phyloP scores from a whole-genome alignment of 2,329 filamentous ascomycete genomes.

The Diplocarpon rosae region DNA sequence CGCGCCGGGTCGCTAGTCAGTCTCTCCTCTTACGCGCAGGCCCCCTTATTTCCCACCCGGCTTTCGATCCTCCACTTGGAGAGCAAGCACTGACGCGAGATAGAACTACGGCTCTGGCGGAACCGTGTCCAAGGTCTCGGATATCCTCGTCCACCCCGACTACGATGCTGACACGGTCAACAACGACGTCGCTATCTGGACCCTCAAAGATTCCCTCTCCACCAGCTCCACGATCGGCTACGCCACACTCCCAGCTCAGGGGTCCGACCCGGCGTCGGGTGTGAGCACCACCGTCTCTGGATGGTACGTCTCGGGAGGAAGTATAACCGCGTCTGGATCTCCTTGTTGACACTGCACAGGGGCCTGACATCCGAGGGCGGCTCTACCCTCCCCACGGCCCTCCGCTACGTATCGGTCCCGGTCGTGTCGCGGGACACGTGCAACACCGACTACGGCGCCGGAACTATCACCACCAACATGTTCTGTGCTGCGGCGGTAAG shows the following conservation, averaged over 20 bases:
- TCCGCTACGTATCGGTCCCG: slow-evolving; percentile 15
- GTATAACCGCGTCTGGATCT: too few species aligned
- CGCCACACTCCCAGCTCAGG: slow-evolving; percentile 11
- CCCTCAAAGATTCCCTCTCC: slow-evolving; percentile 11
- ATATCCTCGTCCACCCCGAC: neutral
- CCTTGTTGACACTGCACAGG: neutral
- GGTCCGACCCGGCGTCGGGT: slow-evolving; percentile 12
- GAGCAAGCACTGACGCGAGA: slow-evolving; percentile 11
- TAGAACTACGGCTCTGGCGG: slow-evolving; percentile 10
- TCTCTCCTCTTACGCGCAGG: neutral
- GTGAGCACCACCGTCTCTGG: slow-evolving; percentile 7
- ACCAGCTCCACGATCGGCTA: slow-evolving; percentile 13
- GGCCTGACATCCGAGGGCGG: neutral
- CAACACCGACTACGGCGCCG: slow-evolving; percentile 7
- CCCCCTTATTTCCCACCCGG: slow-evolving; percentile 12
- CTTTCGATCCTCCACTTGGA: slow-evolving; percentile 7
- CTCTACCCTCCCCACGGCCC: neutral
- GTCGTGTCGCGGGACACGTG: slow-evolving; percentile 13
- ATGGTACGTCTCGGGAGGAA: slow-evolving; percentile 8
- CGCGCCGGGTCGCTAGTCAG: slow-evolving; percentile 18
- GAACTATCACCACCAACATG: slow-evolving; percentile 13
- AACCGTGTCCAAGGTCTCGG: neutral
- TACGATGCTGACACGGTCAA: neutral
- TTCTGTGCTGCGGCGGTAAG: slow-evolving; percentile 16
- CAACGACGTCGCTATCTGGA: slow-evolving; percentile 15